Conservation (phyloP, 2,329 filamentous ascomycete species). For the Gliomastix tumulicola region DNA sequence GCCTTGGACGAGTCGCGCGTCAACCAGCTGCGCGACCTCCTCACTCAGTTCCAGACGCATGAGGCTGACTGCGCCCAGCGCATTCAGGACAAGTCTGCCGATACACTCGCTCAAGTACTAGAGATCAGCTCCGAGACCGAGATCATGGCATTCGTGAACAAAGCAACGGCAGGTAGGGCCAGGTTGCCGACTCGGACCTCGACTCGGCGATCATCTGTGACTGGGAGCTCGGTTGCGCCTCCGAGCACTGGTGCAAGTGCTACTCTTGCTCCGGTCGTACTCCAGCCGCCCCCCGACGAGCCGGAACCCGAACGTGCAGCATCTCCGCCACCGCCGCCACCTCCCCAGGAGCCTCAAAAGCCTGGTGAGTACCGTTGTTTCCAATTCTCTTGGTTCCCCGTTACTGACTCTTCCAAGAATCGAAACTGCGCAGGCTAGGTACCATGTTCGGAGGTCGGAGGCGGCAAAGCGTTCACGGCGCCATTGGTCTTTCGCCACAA, state of each 20-base stretch:
- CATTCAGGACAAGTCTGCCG: conserved; percentile 66
- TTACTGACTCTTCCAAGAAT: conserved; percentile 31
- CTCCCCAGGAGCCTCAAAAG: conserved; percentile 16
- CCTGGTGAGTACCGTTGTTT: conserved; percentile 26
- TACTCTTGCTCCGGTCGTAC: neutral
- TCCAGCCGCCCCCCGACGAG: neutral
- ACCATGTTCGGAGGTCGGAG: conserved; percentile 59
- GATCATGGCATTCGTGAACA: conserved; percentile 63
- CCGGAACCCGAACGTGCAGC: neutral
- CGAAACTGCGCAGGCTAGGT: conserved; percentile 56
- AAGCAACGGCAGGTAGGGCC: conserved; percentile 31
- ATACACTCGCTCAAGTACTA: conserved; percentile 72
- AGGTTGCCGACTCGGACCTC: conserved; percentile 26
- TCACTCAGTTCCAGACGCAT: conserved; percentile 90
- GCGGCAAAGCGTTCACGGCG: conserved; percentile 58
- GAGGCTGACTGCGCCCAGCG: conserved; percentile 83
- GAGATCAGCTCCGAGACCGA: conserved; percentile 84
- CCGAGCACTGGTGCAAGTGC: conserved; percentile 12
- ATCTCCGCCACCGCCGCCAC: neutral
- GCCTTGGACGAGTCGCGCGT: conserved; percentile 82
- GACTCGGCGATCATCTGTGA: conserved; percentile 31
- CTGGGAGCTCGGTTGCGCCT: conserved; percentile 13
- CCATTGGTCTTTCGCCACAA: conserved; percentile 50
- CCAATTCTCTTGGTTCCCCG: neutral
- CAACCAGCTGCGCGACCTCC: conserved; percentile 81